These are phyloP conservation scores for Yamadazyma blattariae DNA, from an alignment of 1,139 yeast species.

Conservation along the genomic window DNA sequence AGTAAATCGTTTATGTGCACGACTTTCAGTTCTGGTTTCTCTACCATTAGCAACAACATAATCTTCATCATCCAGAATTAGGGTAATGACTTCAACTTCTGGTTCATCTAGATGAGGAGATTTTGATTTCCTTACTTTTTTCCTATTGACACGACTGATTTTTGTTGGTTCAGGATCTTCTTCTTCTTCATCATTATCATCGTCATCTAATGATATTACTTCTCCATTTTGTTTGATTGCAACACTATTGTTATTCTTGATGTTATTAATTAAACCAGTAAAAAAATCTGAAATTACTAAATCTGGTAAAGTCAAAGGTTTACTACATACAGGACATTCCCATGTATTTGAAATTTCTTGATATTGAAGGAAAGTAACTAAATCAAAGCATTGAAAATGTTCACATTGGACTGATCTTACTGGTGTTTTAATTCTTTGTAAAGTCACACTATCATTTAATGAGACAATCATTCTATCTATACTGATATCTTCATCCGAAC, in stretches of 20 bases:
- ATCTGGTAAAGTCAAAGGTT: constrained; percentile 41
- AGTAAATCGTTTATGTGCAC: too few species aligned
- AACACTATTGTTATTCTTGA: constrained; percentile 22
- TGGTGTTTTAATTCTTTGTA: constrained; percentile 59
- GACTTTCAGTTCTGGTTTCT: too few species aligned
- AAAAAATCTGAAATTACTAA: constrained; percentile 63
- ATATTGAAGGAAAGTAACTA: constrained; percentile 52
- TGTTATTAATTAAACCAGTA: constrained; percentile 20
- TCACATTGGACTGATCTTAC: constrained; percentile 56
- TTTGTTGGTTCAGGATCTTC: too few species aligned
- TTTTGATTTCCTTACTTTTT: too few species aligned
- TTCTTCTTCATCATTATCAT: neutral
- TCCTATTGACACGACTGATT: too few species aligned
- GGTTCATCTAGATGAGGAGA: too few species aligned
- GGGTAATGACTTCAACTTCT: too few species aligned
- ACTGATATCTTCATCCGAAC: constrained; percentile 51
- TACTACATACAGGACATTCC: constrained; percentile 67
- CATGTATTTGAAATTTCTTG: constrained; percentile 65
- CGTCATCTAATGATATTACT: neutral
- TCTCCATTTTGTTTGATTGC: constrained; percentile 54
- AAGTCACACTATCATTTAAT: constrained; percentile 64
- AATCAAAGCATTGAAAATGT: constrained; percentile 76
- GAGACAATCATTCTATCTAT: constrained; percentile 57
- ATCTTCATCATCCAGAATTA: too few species aligned
- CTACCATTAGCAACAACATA: too few species aligned